Conservation (phyloP, 495 filamentous ascomycete species). For the Podospora anserina region DNA sequence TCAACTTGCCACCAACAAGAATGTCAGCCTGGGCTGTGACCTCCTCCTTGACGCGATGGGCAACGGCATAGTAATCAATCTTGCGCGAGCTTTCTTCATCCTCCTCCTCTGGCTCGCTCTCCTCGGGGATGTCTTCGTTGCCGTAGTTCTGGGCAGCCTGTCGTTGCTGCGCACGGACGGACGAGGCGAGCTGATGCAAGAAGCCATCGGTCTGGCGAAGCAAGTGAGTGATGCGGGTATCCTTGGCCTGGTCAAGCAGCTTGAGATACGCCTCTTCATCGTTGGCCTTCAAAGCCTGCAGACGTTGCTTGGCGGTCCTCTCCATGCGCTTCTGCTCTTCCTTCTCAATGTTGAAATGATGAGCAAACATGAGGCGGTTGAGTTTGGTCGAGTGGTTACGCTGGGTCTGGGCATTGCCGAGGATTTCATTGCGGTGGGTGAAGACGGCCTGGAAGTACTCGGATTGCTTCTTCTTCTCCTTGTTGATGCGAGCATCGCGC, state of each 20-base stretch:
- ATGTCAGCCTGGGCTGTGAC: slow-evolving; percentile 77
- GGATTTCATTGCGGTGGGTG: slow-evolving; percentile 55
- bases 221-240: slow-evolving; percentile 96
- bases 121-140: slow-evolving; percentile 55
- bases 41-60: slow-evolving; percentile 91
- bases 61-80: slow-evolving; percentile 97
- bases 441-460: slow-evolving; percentile 73
- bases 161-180: slow-evolving; percentile 88
- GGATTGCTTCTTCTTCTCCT: slow-evolving; percentile 93
- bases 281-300: slow-evolving; percentile 96
- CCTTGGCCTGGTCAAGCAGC: slow-evolving; percentile 94
- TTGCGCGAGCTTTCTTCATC: slow-evolving; percentile 69
- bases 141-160: slow-evolving; percentile 74
- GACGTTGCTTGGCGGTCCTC: slow-evolving; percentile 97
- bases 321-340: slow-evolving; percentile 98
- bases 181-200: slow-evolving; percentile 88
- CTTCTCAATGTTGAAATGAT: slow-evolving; percentile 95
- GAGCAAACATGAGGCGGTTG: slow-evolving; percentile 77
- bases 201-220: slow-evolving; percentile 95
- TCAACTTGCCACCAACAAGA: slow-evolving; percentile 84
- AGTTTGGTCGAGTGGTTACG: slow-evolving; percentile 73
- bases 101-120: slow-evolving; percentile 63
- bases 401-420: slow-evolving; percentile 33
- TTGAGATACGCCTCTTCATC: slow-evolving; percentile 98
- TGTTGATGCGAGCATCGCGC: slow-evolving; percentile 85